phyloP scores from a whole-genome alignment of 2,329 filamentous ascomycete species.

The Scytalidium sp. region DNA sequence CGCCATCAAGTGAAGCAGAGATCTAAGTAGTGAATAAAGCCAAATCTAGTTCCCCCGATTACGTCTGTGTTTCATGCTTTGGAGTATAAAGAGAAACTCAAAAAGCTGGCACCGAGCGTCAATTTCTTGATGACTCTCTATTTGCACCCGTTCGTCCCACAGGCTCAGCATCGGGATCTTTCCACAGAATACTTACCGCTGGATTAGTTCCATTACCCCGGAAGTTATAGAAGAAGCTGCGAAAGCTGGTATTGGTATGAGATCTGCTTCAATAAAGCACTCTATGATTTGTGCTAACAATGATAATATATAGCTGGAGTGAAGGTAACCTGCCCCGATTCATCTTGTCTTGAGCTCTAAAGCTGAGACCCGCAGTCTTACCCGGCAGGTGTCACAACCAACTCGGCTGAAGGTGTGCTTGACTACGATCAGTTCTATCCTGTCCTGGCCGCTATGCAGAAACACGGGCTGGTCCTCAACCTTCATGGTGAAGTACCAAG shows the following conservation, averaged over 20 bases:
- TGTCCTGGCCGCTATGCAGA: slow-evolving; percentile 87
- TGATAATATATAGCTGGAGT: neutral
- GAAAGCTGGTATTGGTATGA: slow-evolving; percentile 11
- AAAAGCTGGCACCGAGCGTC: slow-evolving; percentile 58
- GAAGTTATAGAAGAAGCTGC: slow-evolving; percentile 17
- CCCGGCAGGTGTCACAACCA: slow-evolving; percentile 61
- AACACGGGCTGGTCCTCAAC: slow-evolving; percentile 79
- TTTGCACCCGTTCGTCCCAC: slow-evolving; percentile 8
- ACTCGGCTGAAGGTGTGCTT: slow-evolving; percentile 66
- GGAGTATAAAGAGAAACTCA: slow-evolving; percentile 61
- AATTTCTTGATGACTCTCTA: slow-evolving; percentile 73
- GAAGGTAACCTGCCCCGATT: neutral
- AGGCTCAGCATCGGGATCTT: too few relatives aligned
- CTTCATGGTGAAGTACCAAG: slow-evolving; percentile 82
- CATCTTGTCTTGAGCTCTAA: neutral
- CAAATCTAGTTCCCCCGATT: slow-evolving; percentile 63
- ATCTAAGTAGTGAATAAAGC: slow-evolving; percentile 30
- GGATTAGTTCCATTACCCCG: slow-evolving; percentile 16
- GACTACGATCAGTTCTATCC: slow-evolving; percentile 69
- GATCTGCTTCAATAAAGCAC: neutral
- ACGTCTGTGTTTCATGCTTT: slow-evolving; percentile 61
- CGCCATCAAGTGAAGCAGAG: slow-evolving; percentile 4
- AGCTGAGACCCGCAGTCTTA: slow-evolving; percentile 18
- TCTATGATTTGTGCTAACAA: neutral
- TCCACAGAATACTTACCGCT: slow-evolving; percentile 4